phyloP scores from a whole-genome alignment of 2,329 filamentous ascomycete species.

The Colletotrichum spaethianum region DNA sequence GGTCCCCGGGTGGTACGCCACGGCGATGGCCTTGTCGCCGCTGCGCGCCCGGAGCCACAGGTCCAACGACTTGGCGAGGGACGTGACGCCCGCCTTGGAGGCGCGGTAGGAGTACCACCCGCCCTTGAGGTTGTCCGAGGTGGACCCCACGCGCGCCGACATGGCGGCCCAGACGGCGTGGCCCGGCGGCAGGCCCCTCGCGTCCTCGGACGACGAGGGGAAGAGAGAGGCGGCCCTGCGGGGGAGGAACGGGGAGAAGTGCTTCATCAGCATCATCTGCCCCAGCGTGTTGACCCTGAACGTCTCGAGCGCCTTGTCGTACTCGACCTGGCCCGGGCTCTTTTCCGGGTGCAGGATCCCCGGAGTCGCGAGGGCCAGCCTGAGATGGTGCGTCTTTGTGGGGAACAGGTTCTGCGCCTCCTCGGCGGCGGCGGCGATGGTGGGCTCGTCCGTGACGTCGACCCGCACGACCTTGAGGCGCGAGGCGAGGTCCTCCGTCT shows the following conservation, averaged over 20 bases:
- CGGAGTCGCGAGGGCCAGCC: slow-evolving; percentile 78
- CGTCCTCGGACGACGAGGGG: slow-evolving; percentile 8
- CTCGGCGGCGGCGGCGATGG: slow-evolving; percentile 70
- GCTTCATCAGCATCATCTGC: slow-evolving; percentile 82
- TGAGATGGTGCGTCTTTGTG: slow-evolving; percentile 68
- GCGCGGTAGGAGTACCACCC: slow-evolving; percentile 89
- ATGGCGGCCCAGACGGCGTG: slow-evolving; percentile 80
- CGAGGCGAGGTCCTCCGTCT: slow-evolving; percentile 44
- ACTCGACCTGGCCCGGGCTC: slow-evolving; percentile 75
- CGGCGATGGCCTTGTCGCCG: slow-evolving; percentile 74
- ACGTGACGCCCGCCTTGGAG: slow-evolving; percentile 82
- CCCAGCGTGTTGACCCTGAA: slow-evolving; percentile 82
- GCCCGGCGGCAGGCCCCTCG: slow-evolving; percentile 45
- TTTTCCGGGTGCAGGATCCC: slow-evolving; percentile 83
- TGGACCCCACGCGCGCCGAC: slow-evolving; percentile 83
- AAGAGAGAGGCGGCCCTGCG: slow-evolving; percentile 62
- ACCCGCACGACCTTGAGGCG: slow-evolving; percentile 57
- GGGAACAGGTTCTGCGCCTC: slow-evolving; percentile 68
- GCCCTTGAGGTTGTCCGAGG: slow-evolving; percentile 78
- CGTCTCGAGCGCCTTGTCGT: slow-evolving; percentile 73
- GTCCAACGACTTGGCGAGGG: slow-evolving; percentile 80
- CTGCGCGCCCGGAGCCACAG: slow-evolving; percentile 71
- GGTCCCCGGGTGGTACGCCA: slow-evolving; percentile 85
- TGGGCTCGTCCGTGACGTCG: slow-evolving; percentile 72
- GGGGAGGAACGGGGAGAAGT: slow-evolving; percentile 80